phyloP scores from a whole-genome alignment of 2,329 filamentous ascomycete genomes.

The Teratosphaeria pseudoeucalypti region DNA sequence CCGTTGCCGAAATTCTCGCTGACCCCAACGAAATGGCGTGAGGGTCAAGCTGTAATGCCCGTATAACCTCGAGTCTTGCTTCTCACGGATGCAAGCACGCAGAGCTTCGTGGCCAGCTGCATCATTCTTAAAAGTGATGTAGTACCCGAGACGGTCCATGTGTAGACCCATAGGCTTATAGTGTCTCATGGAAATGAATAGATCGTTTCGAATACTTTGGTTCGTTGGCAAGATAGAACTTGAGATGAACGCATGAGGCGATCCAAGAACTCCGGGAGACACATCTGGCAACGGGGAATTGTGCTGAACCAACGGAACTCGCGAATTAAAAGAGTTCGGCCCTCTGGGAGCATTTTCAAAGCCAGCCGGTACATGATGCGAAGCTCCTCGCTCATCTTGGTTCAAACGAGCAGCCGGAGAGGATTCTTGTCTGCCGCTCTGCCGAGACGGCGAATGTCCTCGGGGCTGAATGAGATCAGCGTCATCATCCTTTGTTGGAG shows the following conservation, averaged over 20 bases:
- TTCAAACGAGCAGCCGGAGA: neutral
- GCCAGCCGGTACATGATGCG: neutral
- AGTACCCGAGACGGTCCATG: slow-evolving; percentile 16
- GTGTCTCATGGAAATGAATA: slow-evolving; percentile 6
- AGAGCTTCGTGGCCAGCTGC: neutral
- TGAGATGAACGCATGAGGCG: slow-evolving; percentile 20
- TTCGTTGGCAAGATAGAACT: slow-evolving; percentile 7
- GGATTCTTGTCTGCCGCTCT: neutral
- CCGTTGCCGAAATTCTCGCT: neutral
- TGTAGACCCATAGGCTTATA: slow-evolving; percentile 4
- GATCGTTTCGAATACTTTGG: slow-evolving; percentile 6
- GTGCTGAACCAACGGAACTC: neutral
- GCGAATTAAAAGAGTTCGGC: neutral
- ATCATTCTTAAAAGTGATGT: slow-evolving; percentile 11
- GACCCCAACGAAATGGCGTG: neutral
- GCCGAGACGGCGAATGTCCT: neutral
- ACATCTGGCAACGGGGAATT: neutral
- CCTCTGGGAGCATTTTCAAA: neutral
- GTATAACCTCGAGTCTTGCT: neutral
- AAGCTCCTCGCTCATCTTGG: neutral
- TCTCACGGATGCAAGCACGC: neutral
- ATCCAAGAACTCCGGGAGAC: neutral
- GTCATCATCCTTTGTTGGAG: neutral
- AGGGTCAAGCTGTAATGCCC: neutral
- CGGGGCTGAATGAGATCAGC: neutral